A percentile compares a stretch with the other conserved stretches of the same genome.
phyloP scores from a whole-genome alignment of 768 basidiomycete species.

The Amanita thiersii region DNA sequence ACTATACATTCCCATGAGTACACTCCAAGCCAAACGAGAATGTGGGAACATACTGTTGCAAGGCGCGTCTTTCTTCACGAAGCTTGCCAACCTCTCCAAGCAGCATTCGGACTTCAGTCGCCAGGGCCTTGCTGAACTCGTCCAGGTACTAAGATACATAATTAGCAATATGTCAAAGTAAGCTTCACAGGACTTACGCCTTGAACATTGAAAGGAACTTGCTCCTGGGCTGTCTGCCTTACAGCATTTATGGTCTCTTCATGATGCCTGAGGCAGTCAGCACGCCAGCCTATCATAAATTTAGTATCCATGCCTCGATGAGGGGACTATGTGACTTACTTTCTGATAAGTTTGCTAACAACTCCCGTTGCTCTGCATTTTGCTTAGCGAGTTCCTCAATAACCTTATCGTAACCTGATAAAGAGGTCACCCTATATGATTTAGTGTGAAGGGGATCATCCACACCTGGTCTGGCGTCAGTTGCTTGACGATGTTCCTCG shows the following conservation, averaged over 20 bases:
- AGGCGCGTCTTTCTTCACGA: conserved; percentile 66
- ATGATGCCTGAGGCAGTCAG: conserved; percentile 57
- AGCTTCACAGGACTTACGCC: conserved; percentile 39
- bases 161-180: too few species aligned
- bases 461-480: conserved; percentile 51
- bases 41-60: conserved; percentile 59
- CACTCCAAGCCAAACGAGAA: conserved; percentile 2
- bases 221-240: conserved; percentile 61
- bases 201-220: conserved; percentile 80
- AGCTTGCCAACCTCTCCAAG: conserved; percentile 79
- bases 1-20: conserved; percentile 28
- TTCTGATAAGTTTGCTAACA: conserved; percentile 47
- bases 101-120: conserved; percentile 76
- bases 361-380: conserved; percentile 50
- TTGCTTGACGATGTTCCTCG: conserved; percentile 45
- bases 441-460: conserved; percentile 8
- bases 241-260: conserved; percentile 62
- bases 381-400: conserved; percentile 52
- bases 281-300: conserved; percentile 49
- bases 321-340: conserved; percentile 33
- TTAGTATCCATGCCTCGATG: neutral
- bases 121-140: conserved; percentile 80
- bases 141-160: conserved; percentile 73
- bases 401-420: conserved; percentile 50
- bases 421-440: conserved; percentile 12